A percentile compares a stretch with the other conserved stretches of the same genome.
These are phyloP conservation scores for Leccinum variicolor DNA, from an alignment of 768 basidiomycete genomes.

Conservation along the genomic window DNA sequence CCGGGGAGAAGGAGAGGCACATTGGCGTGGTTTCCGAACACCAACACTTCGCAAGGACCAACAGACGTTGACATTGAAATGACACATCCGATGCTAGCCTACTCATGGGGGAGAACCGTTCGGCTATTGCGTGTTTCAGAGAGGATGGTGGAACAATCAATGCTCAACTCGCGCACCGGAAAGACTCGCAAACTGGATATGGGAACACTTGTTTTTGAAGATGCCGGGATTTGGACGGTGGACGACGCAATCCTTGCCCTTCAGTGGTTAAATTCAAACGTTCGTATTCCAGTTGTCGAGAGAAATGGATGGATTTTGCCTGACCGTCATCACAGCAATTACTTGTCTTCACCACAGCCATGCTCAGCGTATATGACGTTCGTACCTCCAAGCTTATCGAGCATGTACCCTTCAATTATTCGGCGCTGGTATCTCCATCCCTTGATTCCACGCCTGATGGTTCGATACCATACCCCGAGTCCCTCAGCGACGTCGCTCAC, in stretches of 20 bases:
- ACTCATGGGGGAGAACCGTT: slow-evolving; percentile 76
- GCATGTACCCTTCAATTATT: slow-evolving; percentile 52
- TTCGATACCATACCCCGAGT: slow-evolving; percentile 45
- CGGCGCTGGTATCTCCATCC: slow-evolving; percentile 53
- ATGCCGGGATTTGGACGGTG: slow-evolving; percentile 56
- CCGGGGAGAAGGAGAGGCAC: slow-evolving; percentile 56
- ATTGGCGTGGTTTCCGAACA: slow-evolving; percentile 82
- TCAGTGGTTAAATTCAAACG: slow-evolving; percentile 87
- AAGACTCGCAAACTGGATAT: slow-evolving; percentile 58
- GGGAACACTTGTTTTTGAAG: slow-evolving; percentile 63
- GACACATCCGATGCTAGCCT: slow-evolving; percentile 68
- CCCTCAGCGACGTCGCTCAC: slow-evolving; percentile 54
- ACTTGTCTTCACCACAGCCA: slow-evolving; percentile 51
- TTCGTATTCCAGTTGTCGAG: slow-evolving; percentile 47
- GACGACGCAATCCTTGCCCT: slow-evolving; percentile 65
- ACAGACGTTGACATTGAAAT: slow-evolving; percentile 18
- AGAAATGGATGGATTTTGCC: neutral
- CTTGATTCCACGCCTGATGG: slow-evolving; percentile 45
- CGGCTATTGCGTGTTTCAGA: slow-evolving; percentile 67
- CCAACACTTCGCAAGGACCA: slow-evolving; percentile 26
- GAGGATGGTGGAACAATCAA: slow-evolving; percentile 46
- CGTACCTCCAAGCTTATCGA: slow-evolving; percentile 58
- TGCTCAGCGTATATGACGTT: slow-evolving; percentile 70
- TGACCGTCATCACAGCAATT: slow-evolving; percentile 53
- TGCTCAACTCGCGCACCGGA: slow-evolving; percentile 53